Conservation (phyloP, 163 green algal genomes). For the Scenedesmus sp. region DNA sequence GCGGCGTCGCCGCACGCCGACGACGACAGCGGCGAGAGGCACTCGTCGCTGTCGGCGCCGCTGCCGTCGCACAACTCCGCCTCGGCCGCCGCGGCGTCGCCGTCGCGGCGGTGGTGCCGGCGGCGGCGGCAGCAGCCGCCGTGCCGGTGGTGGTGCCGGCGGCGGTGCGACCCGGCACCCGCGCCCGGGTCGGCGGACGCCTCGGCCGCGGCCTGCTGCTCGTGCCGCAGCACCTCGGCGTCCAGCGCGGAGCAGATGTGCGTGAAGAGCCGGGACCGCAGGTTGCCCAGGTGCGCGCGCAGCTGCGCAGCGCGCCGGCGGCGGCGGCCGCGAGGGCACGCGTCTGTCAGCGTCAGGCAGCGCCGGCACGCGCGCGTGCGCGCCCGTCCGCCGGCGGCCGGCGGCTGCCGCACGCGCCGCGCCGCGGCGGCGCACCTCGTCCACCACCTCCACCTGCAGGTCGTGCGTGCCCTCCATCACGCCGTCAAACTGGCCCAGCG, state of each 20-base stretch:
- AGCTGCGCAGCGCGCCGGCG: slow-evolving; percentile 51
- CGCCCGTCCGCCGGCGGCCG: too few species aligned
- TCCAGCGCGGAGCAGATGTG: slow-evolving; percentile 61
- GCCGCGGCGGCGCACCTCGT: slow-evolving; percentile 25
- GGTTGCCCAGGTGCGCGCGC: slow-evolving; percentile 51
- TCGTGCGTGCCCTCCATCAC: slow-evolving; percentile 48
- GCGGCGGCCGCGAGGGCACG: too few species aligned
- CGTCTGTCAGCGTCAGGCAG: too few species aligned
- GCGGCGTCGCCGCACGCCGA: too few species aligned
- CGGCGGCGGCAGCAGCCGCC: neutral
- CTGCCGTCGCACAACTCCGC: neutral
- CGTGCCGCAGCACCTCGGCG: slow-evolving; percentile 11
- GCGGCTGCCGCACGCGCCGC: neutral
- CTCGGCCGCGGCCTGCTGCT: slow-evolving; percentile 12
- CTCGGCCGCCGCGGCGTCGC: neutral
- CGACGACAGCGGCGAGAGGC: too few species aligned
- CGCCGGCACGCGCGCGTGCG: too few species aligned
- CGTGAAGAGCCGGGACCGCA: slow-evolving; percentile 59
- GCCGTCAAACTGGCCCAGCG: slow-evolving; percentile 47
- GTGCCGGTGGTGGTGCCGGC: slow-evolving; percentile 22
- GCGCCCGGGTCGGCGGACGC: neutral
- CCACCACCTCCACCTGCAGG: slow-evolving; percentile 53
- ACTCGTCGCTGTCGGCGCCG: neutral
- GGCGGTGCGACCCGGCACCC: slow-evolving; percentile 6
- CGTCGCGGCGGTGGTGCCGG: slow-evolving; percentile 7